Percentiles rank a stretch among this genome's conserved stretches.
Conservation (phyloP, 768 basidiomycete genomes). For the Terana coerulea region DNA sequence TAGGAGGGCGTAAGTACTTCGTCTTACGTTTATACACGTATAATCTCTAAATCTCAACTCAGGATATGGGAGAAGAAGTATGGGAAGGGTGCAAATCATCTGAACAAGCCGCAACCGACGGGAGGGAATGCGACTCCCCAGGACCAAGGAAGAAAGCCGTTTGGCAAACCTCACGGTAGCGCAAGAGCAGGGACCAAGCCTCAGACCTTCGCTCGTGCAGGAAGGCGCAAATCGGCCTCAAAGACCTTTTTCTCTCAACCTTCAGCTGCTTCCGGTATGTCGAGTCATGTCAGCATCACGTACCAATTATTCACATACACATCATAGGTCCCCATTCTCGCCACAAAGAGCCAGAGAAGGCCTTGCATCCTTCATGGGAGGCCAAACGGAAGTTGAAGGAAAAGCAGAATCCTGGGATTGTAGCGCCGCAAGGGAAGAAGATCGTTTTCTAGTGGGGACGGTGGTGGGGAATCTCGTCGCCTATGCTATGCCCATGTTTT, state of each 20-base stretch:
- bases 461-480: too few relatives aligned
- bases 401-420: constrained; percentile 56
- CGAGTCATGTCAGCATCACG: too few relatives aligned
- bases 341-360: constrained; percentile 29
- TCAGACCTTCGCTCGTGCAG: too few relatives aligned
- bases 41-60: too few relatives aligned
- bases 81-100: constrained; percentile 86
- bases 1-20: constrained; percentile 77
- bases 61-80: constrained; percentile 99
- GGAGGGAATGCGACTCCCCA: constrained; percentile 5
- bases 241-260: too few relatives aligned
- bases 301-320: too few relatives aligned
- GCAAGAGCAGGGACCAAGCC: too few relatives aligned
- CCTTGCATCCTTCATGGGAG: constrained; percentile 94
- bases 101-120: constrained; percentile 53
- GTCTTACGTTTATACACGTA: constrained; percentile 4
- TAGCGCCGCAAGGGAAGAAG: constrained; percentile 79
- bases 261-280: background rate
- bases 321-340: background rate
- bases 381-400: constrained; percentile 83
- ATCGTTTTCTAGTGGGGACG: constrained; percentile 52
- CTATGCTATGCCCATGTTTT: too few relatives aligned
- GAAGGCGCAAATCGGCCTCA: too few relatives aligned
- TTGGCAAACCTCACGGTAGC: background rate
- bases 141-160: background rate